Percentiles rank a stretch among this genome's conserved stretches.
phyloP scores from a whole-genome alignment of 805 yeast genomes.

The Jamesozyma spencerorum region DNA sequence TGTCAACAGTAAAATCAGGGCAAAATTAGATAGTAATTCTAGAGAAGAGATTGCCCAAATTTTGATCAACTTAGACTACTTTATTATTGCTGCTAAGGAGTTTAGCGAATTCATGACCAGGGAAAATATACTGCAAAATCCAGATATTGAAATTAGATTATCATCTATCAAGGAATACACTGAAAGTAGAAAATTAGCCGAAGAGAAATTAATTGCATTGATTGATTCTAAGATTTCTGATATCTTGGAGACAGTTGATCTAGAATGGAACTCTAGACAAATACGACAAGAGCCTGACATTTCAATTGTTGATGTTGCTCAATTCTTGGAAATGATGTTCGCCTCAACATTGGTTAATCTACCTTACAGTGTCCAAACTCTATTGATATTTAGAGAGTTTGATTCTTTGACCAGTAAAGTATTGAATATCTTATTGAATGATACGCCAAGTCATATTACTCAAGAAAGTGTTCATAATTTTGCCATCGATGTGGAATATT shows the following conservation, averaged over 20 bases:
- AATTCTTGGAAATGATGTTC: conserved; percentile 76
- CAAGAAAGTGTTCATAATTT: conserved; percentile 60
- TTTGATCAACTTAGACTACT: conserved; percentile 78
- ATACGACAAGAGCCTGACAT: conserved; percentile 55
- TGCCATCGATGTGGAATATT: conserved; percentile 66
- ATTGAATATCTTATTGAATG: conserved; percentile 46
- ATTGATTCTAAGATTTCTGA: conserved; percentile 74
- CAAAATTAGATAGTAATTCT: conserved; percentile 57
- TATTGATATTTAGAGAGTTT: conserved; percentile 77
- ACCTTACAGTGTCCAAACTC: conserved; percentile 66
- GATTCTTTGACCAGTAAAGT: conserved; percentile 74
- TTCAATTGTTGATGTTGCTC: conserved; percentile 74
- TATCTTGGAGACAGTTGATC: conserved; percentile 74
- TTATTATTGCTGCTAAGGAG: conserved; percentile 64
- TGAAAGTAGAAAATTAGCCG: conserved; percentile 59
- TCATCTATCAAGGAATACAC: conserved; percentile 47
- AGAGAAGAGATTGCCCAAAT: conserved; percentile 89
- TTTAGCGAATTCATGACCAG: conserved; percentile 38
- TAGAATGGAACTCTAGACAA: conserved; percentile 62
- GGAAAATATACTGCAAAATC: conserved; percentile 30
- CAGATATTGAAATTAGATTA: conserved; percentile 36
- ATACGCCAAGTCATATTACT: conserved; percentile 45
- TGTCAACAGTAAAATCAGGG: conserved; percentile 54
- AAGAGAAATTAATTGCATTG: conserved; percentile 68
- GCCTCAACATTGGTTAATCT: conserved; percentile 73